These are phyloP conservation scores for Ceriops tagal DNA, from an alignment of 345 rosid genomes.

Conservation along the genomic window DNA sequence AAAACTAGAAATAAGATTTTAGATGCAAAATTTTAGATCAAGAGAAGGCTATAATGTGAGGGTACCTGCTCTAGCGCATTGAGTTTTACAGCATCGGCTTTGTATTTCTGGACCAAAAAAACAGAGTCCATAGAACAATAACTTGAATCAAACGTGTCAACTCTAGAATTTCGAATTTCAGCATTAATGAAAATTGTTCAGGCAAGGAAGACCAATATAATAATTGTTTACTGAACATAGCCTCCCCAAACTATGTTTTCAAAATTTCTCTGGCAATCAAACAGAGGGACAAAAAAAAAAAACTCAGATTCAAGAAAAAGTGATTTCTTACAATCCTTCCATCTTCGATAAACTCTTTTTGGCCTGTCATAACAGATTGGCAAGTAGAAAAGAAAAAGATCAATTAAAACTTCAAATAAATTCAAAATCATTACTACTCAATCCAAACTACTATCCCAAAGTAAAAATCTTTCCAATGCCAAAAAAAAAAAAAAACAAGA, in stretches of 20 bases:
- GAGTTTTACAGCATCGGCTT: slow-evolving; percentile 44
- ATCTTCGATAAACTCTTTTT: slow-evolving; percentile 62
- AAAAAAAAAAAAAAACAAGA: background rate
- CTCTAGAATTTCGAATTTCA: background rate
- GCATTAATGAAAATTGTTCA: background rate
- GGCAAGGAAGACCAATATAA: background rate
- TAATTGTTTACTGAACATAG: background rate
- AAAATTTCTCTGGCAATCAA: background rate
- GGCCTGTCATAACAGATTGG: slow-evolving; percentile 44
- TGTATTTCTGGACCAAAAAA: slow-evolving; percentile 58
- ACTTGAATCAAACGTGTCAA: background rate
- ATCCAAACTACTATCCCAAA: background rate
- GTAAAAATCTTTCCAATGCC: background rate
- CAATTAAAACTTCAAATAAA: too few species aligned
- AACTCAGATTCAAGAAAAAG: slow-evolving; percentile 8
- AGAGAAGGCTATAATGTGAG: too few species aligned
- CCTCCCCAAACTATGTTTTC: slow-evolving; percentile 3
- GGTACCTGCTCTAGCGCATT: slow-evolving; percentile 58
- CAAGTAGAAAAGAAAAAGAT: slow-evolving; percentile 3
- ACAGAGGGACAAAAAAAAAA: background rate
- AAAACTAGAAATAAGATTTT: background rate
- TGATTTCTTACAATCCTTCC: slow-evolving; percentile 47
- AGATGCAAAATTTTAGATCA: background rate
- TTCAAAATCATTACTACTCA: slow-evolving; percentile 10
- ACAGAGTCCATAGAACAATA: background rate